A percentile compares a stretch with the other conserved stretches of the same genome.
Conservation (phyloP, 257 asterid genomes). For the Paraleonurus japonicus region DNA sequence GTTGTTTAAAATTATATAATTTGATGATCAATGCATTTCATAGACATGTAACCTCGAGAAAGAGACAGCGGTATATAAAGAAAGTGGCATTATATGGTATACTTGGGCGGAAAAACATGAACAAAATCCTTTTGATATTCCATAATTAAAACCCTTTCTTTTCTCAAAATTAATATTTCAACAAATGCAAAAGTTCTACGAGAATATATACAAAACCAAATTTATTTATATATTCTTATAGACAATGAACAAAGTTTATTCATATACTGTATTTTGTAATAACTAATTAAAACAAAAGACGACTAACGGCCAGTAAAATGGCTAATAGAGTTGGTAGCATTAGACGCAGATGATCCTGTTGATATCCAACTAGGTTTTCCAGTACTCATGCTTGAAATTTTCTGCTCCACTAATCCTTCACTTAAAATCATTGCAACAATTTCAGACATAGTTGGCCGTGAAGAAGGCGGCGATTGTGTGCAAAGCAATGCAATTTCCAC, state of each 20-base stretch:
- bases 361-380: background rate
- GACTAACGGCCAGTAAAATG: slow-evolving; percentile 63
- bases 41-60: background rate
- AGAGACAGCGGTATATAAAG: background rate
- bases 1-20: background rate
- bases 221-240: too few species aligned
- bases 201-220: too few species aligned
- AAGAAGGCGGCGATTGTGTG: slow-evolving; percentile 68
- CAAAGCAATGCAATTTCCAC: slow-evolving; percentile 66
- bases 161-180: too few species aligned
- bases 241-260: too few species aligned
- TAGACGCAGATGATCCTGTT: slow-evolving; percentile 28
- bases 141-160: background rate
- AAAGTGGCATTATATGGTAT: background rate
- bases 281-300: too few species aligned
- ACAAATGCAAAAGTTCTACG: too few species aligned
- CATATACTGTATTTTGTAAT: too few species aligned
- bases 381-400: background rate
- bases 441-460: slow-evolving; percentile 83
- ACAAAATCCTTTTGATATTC: background rate
- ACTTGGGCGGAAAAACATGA: background rate
- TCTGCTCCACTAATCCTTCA: slow-evolving; percentile 23
- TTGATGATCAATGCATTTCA: too few species aligned
- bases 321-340: slow-evolving; percentile 52
- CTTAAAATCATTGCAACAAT: slow-evolving; percentile 63